Evolutionary conservation across 2,329 filamentous ascomycete species (phyloP).

Genomic region (Diaporthe citri): DNA sequence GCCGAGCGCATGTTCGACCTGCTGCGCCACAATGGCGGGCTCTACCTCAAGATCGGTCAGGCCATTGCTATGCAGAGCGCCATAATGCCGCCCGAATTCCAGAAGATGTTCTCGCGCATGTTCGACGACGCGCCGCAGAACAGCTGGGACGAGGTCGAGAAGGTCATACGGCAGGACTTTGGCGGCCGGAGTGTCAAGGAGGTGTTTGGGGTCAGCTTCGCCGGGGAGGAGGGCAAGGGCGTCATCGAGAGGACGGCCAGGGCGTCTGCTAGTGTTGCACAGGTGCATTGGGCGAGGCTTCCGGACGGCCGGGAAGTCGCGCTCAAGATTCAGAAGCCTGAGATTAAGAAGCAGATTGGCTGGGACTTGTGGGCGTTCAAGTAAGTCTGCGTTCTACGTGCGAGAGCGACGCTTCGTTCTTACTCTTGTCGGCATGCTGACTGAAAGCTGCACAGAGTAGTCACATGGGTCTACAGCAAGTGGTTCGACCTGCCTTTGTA

Average conservation of each 20-base stretch:
- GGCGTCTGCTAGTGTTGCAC: conserved; percentile 91
- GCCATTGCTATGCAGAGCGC: conserved; percentile 99
- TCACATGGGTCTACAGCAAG: conserved; percentile 84
- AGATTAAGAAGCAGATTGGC: conserved; percentile 89
- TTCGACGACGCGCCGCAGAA: conserved; percentile 98
- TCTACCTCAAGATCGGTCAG: conserved; percentile 98
- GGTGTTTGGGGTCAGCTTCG: conserved; percentile 91
- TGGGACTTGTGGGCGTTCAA: conserved; percentile 98
- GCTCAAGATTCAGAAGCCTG: conserved; percentile 95
- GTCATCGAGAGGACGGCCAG: conserved; percentile 71
- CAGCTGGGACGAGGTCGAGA: conserved; percentile 85
- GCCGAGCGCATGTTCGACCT: conserved; percentile 87
- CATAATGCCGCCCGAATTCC: conserved; percentile 92
- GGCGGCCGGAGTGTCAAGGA: conserved; percentile 85
- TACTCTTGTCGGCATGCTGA: conserved; percentile 5
- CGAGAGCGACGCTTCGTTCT: not conserved
- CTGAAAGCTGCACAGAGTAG: conserved; percentile 65
- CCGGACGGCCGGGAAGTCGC: conserved; percentile 91
- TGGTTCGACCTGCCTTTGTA: conserved; percentile 96
- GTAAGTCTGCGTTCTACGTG: conserved; percentile 56
- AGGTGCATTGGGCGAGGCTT: conserved; percentile 94
- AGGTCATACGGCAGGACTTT: conserved; percentile 90
- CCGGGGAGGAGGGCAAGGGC: conserved; percentile 75
- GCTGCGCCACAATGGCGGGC: conserved; percentile 86
- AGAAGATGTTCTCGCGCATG: conserved; percentile 96